Evolutionary conservation across 192 early-diverging fungal genomes (phyloP).

Genomic region (Cetraspora pellucida): DNA sequence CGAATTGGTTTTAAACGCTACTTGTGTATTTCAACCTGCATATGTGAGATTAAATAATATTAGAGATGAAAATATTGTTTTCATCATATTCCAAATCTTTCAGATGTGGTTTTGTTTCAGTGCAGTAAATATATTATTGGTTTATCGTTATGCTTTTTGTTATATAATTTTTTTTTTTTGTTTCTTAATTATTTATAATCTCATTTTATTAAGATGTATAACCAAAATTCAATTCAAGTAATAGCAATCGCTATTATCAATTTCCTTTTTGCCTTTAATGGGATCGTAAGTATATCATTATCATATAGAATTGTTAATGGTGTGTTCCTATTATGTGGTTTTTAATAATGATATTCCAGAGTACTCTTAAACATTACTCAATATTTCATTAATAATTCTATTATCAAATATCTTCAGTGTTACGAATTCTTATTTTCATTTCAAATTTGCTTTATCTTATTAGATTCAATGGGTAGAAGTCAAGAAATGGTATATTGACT

Average conservation of each 20-base stretch:
- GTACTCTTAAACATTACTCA: neutral
- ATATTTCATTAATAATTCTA: no score
- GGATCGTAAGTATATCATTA: constrained; percentile 11
- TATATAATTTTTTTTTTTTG: no score
- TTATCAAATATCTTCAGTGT: no score
- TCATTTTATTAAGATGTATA: constrained; percentile 12
- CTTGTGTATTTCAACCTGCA: neutral
- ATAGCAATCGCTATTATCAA: neutral
- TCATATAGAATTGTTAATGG: neutral
- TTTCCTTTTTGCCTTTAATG: neutral
- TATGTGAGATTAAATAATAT: constrained; percentile 8
- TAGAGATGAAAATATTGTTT: constrained; percentile 18
- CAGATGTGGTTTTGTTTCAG: constrained; percentile 17
- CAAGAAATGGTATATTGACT: neutral
- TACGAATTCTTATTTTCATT: no score
- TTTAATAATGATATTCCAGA: neutral
- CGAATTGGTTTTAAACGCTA: no score
- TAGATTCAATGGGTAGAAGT: no score
- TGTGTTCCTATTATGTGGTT: neutral
- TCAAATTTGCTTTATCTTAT: no score
- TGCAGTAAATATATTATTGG: constrained; percentile 15
- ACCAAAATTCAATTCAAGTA: constrained; percentile 25
- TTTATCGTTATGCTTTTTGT: neutral
- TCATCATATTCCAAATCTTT: constrained; percentile 20
- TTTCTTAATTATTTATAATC: neutral